These are phyloP conservation scores for Phytophthora cajani DNA, from an alignment of 352 stramenopile species.

Conservation along the genomic window DNA sequence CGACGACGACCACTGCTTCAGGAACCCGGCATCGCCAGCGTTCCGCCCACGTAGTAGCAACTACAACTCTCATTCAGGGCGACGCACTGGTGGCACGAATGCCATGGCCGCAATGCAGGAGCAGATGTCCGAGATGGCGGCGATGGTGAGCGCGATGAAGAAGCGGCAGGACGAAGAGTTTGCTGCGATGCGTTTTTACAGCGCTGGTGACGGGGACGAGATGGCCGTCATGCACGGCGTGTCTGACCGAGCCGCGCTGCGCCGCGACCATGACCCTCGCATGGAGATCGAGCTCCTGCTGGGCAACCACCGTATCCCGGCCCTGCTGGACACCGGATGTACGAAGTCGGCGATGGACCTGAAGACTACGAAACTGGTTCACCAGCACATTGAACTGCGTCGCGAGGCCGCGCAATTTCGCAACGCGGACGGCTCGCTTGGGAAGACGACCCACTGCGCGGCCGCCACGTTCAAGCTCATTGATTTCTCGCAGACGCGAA, in stretches of 20 bases:
- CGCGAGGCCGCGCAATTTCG: neutral
- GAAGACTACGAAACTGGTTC: neutral
- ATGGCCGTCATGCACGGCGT: neutral
- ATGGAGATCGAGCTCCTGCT: neutral
- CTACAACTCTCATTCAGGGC: neutral
- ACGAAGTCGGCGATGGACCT: neutral
- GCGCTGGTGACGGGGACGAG: neutral
- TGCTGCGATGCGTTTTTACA: neutral
- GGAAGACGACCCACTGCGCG: neutral
- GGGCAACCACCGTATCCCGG: neutral
- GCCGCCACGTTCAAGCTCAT: neutral
- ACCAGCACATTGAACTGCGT: neutral
- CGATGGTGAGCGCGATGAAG: neutral
- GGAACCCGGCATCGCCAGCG: neutral
- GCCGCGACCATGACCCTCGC: neutral
- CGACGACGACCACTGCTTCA: neutral
- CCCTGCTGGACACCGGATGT: neutral
- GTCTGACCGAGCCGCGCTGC: neutral
- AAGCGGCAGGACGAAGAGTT: neutral
- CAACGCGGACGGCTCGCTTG: neutral
- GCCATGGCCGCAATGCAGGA: neutral
- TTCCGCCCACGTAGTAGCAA: neutral
- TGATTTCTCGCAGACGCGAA: neutral
- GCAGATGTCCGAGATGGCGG: neutral
- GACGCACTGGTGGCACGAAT: neutral